Base-by-base conservation (phyloP, 768 basidiomycete species). In the Crepidotus variabilis region DNA sequence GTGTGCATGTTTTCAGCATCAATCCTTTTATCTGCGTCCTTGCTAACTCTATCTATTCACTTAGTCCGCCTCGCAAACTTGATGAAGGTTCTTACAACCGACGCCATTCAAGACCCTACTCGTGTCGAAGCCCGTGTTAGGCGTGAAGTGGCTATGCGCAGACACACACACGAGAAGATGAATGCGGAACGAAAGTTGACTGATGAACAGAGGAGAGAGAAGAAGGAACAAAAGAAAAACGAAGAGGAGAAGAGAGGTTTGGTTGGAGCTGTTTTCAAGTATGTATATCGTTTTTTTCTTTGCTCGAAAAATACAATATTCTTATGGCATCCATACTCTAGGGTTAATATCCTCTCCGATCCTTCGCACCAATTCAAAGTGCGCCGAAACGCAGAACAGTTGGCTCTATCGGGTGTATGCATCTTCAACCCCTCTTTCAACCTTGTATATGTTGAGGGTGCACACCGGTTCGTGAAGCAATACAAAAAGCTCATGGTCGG, bases 41-140 rank as follows among this genome's bases (percentile, higher is more conserved):
- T 24, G 18, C 14, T 35, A 35, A 36, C 9, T 24, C 43, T 57
- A 11, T 51, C 34, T 54, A 22, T 18, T 47, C 16, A 36, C 57
- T 8, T 58, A 94, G 96, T 99, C 56, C 92, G 94, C 24, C 78
- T 99, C 58, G 84, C 91, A 43, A 99, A 99, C 71, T 72, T 98
- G 68, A 98, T 98, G 95, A 94, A 93, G 67, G 97, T 99, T 14
- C 78, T 99, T 23, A 98, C 97, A 0, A 91, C 92, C 8, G 94
- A 98, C 65, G 96, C 95, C 0, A 88, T 99, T 22, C 91, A 94
- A 81, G 97, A 98, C 68, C 97, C 97, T 0, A 99, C 97, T 1
- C 87, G 94, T 51, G 93, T 99, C 2, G 97, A 99, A 70, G 96
- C 96, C 5, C 88, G 92, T 32, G 95, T 99, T 13, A 80, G 94